Evolutionary conservation across 129 eudicot genomes (phyloP).

Genomic region (Lactuca sativa): DNA sequence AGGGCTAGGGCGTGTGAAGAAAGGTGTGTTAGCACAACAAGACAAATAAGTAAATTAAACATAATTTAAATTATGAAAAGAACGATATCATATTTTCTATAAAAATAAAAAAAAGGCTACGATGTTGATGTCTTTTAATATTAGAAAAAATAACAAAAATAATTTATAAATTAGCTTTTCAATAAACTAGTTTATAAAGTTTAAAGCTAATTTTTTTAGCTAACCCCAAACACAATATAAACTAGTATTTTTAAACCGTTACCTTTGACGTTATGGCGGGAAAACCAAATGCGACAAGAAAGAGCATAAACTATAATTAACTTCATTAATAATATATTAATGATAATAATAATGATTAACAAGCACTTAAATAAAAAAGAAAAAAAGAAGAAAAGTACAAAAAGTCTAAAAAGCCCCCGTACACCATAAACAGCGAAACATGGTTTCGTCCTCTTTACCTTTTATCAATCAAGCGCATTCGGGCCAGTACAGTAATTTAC

Average conservation of each 20-base stretch:
- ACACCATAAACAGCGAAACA: slow-evolving; percentile 20
- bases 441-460: background rate
- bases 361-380: slow-evolving; percentile 15
- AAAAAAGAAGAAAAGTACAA: slow-evolving; percentile 6
- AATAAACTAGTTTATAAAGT: too few relatives aligned
- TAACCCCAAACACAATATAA: too few relatives aligned
- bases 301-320: slow-evolving; percentile 4
- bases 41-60: background rate
- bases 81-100: too few relatives aligned
- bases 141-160: too few relatives aligned
- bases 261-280: slow-evolving; percentile 26
- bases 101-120: background rate
- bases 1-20: background rate
- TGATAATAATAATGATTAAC: slow-evolving; percentile 21
- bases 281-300: slow-evolving; percentile 11
- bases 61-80: background rate
- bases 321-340: slow-evolving; percentile 28
- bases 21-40: background rate
- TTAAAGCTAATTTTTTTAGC: too few relatives aligned
- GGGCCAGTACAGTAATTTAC: slow-evolving; percentile 89
- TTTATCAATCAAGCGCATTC: slow-evolving; percentile 79
- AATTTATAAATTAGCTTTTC: too few relatives aligned
- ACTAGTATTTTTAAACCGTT: background rate
- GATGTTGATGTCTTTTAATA: background rate
- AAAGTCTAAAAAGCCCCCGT: slow-evolving; percentile 15